These are phyloP conservation scores for Chlorella sp. DNA, from an alignment of 139 green algal genomes.

Conservation along the genomic window DNA sequence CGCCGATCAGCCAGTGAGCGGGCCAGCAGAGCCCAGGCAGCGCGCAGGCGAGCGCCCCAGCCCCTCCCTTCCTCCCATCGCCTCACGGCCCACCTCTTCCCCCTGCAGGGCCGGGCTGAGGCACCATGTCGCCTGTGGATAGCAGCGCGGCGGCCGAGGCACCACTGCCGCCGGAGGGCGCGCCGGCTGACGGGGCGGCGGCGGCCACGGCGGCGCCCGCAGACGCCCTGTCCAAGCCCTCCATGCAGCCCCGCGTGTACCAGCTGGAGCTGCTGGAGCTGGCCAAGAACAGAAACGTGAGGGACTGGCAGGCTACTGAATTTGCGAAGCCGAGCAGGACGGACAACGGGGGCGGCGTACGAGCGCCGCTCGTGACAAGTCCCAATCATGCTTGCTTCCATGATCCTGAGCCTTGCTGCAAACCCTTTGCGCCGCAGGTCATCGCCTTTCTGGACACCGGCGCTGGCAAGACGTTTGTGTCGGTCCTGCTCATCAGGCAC, in stretches of 20 bases:
- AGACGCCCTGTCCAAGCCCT: background rate
- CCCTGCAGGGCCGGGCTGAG: no score
- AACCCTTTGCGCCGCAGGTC: background rate
- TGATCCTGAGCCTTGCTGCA: background rate
- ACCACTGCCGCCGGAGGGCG: background rate
- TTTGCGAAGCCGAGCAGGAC: no score
- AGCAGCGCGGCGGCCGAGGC: background rate
- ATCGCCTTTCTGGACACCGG: constrained; percentile 50
- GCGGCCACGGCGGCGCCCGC: background rate
- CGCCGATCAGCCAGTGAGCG: no score
- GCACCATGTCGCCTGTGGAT: no score
- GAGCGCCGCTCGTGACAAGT: no score
- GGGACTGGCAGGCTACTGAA: no score
- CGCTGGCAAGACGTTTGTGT: constrained; percentile 65
- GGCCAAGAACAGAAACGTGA: constrained; percentile 42
- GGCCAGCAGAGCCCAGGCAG: no score
- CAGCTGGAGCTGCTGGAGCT: constrained; percentile 47
- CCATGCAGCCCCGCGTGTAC: constrained; percentile 30
- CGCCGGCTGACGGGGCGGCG: background rate
- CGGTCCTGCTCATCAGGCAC: constrained; percentile 69
- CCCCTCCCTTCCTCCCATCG: no score
- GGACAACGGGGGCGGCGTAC: no score
- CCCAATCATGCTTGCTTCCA: background rate
- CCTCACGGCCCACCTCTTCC: no score
- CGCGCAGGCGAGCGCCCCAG: no score